These are phyloP conservation scores for Hypericum perforatum DNA, from an alignment of 345 rosid genomes.

Conservation along the genomic window DNA sequence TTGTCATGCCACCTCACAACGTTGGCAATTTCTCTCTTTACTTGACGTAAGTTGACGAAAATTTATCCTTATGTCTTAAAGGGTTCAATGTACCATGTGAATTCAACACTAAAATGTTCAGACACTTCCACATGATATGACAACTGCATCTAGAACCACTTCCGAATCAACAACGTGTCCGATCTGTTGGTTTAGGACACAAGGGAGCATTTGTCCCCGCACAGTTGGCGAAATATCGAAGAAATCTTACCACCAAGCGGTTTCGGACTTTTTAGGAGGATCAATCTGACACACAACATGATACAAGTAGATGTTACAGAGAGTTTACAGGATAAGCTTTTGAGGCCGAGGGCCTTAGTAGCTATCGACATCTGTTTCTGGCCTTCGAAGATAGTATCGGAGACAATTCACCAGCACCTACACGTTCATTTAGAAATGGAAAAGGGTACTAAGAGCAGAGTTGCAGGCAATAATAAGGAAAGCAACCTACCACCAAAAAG, in stretches of 20 bases:
- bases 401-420: slow-evolving; percentile 75
- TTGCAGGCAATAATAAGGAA: neutral
- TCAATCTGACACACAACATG: slow-evolving; percentile 6
- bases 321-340: slow-evolving; percentile 12
- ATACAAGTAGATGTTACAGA: slow-evolving; percentile 9
- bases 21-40: no score
- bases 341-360: slow-evolving; percentile 26
- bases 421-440: slow-evolving; percentile 6
- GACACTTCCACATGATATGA: no score
- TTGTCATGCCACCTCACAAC: neutral
- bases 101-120: no score
- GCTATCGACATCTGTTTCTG: slow-evolving; percentile 82
- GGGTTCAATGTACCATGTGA: no score
- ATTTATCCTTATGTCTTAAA: slow-evolving; percentile 3
- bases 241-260: no score
- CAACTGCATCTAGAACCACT: no score
- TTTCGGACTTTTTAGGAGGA: neutral
- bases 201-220: neutral
- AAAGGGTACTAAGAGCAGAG: neutral
- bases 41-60: neutral
- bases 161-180: no score
- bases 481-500: no score
- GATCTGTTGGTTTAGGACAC: no score
- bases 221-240: neutral
- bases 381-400: slow-evolving; percentile 87